These are phyloP conservation scores for Simmondsia chinensis DNA, from an alignment of 148 eudicot species.

Conservation along the genomic window DNA sequence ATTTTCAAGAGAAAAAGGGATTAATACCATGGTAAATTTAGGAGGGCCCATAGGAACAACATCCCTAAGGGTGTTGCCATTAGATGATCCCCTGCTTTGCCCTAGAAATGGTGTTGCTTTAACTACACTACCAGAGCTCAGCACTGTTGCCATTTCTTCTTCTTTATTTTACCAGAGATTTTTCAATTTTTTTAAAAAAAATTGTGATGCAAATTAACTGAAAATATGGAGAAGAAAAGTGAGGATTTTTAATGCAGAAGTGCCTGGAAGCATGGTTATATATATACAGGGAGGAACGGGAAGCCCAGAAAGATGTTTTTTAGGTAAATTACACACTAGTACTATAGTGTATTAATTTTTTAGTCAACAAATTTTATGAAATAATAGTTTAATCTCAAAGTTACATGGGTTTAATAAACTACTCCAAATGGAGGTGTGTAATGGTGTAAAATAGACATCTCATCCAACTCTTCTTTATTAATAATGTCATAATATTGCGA, in stretches of 20 bases:
- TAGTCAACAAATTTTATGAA: too few species aligned
- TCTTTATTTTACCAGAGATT: neutral
- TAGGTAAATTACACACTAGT: too few species aligned
- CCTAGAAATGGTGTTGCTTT: slow-evolving; percentile 78
- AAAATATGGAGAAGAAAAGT: neutral
- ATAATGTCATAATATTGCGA: too few species aligned
- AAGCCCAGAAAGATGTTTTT: neutral
- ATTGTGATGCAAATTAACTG: too few species aligned
- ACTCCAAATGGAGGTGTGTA: too few species aligned
- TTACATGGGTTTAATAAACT: too few species aligned
- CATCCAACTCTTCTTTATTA: too few species aligned
- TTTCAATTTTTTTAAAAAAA: neutral
- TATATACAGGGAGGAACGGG: too few species aligned
- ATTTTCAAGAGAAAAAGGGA: neutral
- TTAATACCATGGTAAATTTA: slow-evolving; percentile 59
- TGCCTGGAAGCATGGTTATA: neutral
- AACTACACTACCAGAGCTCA: slow-evolving; percentile 51
- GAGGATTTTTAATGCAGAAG: slow-evolving; percentile 8
- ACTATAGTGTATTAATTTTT: too few species aligned
- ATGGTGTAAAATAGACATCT: too few species aligned
- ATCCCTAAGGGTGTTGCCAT: slow-evolving; percentile 55
- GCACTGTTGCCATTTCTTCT: slow-evolving; percentile 39
- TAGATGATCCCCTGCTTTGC: slow-evolving; percentile 35
- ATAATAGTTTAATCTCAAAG: too few species aligned
- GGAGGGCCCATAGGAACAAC: slow-evolving; percentile 53